Conservation (phyloP, 164 flowering plant genomes). For the Tetrastigma voinierianum region DNA sequence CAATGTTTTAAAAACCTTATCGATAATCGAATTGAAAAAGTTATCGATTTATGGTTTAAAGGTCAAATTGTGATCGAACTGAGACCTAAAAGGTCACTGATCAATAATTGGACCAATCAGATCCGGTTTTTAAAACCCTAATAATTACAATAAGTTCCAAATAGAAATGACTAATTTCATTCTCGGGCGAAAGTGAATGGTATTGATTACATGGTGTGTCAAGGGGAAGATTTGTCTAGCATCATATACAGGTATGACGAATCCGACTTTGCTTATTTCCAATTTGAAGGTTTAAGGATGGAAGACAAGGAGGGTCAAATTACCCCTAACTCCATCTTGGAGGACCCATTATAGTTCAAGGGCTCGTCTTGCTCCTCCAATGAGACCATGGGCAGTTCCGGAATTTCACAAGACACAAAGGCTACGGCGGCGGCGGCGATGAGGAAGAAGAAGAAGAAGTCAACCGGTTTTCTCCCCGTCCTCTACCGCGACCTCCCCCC, state of each 20-base stretch:
- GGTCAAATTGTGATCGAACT: too few species aligned
- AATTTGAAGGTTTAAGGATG: constrained; percentile 56
- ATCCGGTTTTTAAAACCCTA: too few species aligned
- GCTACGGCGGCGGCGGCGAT: too few species aligned
- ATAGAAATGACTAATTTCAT: neutral
- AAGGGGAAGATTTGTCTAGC: constrained; percentile 59
- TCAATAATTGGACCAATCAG: too few species aligned
- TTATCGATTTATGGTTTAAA: too few species aligned
- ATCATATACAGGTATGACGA: constrained; percentile 48
- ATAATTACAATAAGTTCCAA: too few species aligned
- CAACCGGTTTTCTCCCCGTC: constrained; percentile 48
- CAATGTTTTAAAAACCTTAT: too few species aligned
- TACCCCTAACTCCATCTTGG: constrained; percentile 36
- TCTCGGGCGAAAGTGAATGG: constrained; percentile 8
- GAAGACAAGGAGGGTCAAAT: constrained; percentile 52
- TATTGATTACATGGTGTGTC: constrained; percentile 61
- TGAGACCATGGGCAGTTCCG: constrained; percentile 26
- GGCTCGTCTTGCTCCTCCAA: constrained; percentile 45
- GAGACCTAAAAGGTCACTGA: too few species aligned
- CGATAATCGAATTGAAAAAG: too few species aligned
- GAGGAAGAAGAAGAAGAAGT: constrained; percentile 36
- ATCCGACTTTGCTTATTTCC: constrained; percentile 54
- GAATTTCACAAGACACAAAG: constrained; percentile 20
- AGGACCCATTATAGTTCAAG: constrained; percentile 36
- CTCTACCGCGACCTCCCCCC: too few species aligned